Evolutionary conservation across 2,329 filamentous ascomycete genomes (phyloP).

Genomic region (Penicillium sp.): DNA sequence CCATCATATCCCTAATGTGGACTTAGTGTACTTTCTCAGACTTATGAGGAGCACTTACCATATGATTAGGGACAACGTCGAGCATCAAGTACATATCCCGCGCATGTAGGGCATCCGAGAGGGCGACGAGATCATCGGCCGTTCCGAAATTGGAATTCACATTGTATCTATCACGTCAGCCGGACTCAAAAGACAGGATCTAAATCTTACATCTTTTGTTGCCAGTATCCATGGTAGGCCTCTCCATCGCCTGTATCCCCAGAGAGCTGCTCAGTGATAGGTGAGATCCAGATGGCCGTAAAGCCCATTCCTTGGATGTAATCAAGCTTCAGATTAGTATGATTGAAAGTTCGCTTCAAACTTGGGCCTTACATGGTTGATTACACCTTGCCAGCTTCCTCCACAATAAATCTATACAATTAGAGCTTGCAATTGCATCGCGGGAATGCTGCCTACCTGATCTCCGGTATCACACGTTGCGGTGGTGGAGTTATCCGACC

Average conservation of each 20-base stretch:
- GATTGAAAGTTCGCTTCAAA: neutral
- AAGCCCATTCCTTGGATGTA: conserved; percentile 53
- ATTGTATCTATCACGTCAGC: conserved; percentile 33
- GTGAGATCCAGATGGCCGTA: conserved; percentile 52
- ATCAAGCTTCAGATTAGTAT: conserved; percentile 39
- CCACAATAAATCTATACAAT: conserved; percentile 40
- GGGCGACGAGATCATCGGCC: conserved; percentile 57
- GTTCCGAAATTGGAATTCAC: conserved; percentile 63
- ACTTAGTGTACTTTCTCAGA: no score
- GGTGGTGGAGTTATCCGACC: conserved; percentile 38
- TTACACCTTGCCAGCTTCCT: conserved; percentile 48
- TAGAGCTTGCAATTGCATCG: no score
- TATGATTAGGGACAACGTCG: conserved; percentile 51
- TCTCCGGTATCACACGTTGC: conserved; percentile 29
- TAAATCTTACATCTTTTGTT: conserved; percentile 44
- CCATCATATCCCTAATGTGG: conserved; percentile 46
- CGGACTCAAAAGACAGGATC: neutral
- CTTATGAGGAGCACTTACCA: conserved; percentile 6
- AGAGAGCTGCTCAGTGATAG: conserved; percentile 42
- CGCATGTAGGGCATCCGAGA: conserved; percentile 57
- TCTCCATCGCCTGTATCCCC: conserved; percentile 39
- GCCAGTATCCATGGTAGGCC: conserved; percentile 54
- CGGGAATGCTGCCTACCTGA: conserved; percentile 16
- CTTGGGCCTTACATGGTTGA: conserved; percentile 31
- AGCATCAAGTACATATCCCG: conserved; percentile 64